Base-by-base conservation (phyloP, 495 filamentous ascomycete species). In the Apodospora peruviana region DNA sequence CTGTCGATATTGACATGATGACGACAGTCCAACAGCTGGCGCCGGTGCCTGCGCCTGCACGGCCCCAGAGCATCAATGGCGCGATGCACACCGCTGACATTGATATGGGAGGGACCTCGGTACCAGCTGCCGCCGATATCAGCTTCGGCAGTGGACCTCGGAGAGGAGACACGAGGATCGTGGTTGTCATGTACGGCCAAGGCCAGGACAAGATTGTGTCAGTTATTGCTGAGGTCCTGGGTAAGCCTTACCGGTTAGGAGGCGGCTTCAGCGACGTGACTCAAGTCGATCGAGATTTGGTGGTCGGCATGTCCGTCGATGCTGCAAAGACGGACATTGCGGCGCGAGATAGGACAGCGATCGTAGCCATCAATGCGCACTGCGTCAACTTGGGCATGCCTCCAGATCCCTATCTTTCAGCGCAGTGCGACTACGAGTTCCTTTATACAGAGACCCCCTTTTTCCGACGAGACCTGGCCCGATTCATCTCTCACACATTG, bases 351-450 rank as follows among this genome's bases (percentile, higher is more conserved):
- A 71, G 64, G 40, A 61, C 67, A 16, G 61, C 73, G 39, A 63
- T 82, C 24, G 71, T 85, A 22, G 62, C 83, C 35, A 86, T 90
- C 56, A 86, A 89, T 55, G 79, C 81, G 3, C 84, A 90, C 52
- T 86, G 84, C 59, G 80, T 88, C 47, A 82, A 82, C 51, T 73
- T 82, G 34, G 80, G 82, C 18, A 84, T 85, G 64, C 77, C 79
- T 10, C 81, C 80, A 16, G 83, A 86, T 50, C 71, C 81, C 32
- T 58, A 72, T 32, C 72, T 89, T 21, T 85, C 80, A 3, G 72
- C 79, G 23, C 59, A 71, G 17, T 88, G 84, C 62, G 81, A 90
- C 62, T 90, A 88, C 65, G 88, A 93, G 64, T 93, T 90, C 53
- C 72, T 93, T 18, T 91, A 90, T 68, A 84, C 85, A 8, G 73